Evolutionary conservation across 495 filamentous ascomycete species (phyloP).

Genomic region (Aspergillus ostianus): DNA sequence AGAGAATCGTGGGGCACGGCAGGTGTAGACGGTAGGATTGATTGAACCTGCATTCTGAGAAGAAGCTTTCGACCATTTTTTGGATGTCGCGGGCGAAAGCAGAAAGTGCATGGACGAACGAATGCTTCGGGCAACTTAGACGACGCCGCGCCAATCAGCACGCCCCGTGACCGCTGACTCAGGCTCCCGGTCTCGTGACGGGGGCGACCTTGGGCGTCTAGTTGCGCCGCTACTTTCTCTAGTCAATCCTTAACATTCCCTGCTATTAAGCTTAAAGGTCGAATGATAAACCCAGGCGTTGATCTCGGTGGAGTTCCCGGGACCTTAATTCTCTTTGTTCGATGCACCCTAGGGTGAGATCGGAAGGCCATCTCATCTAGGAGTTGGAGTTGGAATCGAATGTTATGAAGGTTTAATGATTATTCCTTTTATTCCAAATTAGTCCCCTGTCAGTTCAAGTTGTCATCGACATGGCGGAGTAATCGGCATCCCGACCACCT

Average conservation of each 20-base stretch:
- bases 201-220: too few species aligned
- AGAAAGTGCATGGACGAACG: conserved; percentile 1
- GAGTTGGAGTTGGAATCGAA: too few species aligned
- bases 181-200: not conserved
- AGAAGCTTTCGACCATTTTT: conserved; percentile 7
- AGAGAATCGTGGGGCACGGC: not conserved
- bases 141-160: not conserved
- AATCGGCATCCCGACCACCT: too few species aligned
- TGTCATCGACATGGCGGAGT: too few species aligned
- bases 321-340: not conserved
- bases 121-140: conserved; percentile 11
- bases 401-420: too few species aligned
- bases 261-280: not conserved
- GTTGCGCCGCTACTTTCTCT: too few species aligned
- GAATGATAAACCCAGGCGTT: not conserved
- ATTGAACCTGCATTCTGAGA: not conserved
- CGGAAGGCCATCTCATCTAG: too few species aligned
- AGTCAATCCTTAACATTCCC: too few species aligned
- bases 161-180: not conserved
- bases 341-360: not conserved
- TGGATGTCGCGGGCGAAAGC: not conserved
- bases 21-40: too few species aligned
- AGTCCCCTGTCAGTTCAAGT: too few species aligned
- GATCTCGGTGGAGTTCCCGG: not conserved
- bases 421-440: too few species aligned